Base-by-base conservation (phyloP, 192 early-diverging fungal genomes). In the Backusella psychrophila region DNA sequence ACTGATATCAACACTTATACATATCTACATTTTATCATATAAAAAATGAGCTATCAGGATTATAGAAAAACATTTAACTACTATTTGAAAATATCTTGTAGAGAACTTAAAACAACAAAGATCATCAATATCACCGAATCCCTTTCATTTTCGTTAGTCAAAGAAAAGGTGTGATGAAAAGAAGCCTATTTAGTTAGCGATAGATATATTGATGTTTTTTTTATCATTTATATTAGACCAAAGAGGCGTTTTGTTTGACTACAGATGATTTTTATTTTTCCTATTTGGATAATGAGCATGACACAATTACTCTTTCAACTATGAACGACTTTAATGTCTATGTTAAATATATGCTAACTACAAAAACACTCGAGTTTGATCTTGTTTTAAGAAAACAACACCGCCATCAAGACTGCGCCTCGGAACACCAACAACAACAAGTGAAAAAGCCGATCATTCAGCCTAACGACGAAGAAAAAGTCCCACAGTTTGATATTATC, bases 221-320 rank as follows among this genome's bases (percentile, higher is more conserved):
- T 12, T 29, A 14, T 26, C 23, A 11, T 63, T 63, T 63, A 29
- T 63, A 63, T 63, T 63, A 63, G 56, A 63, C 56, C 9, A 63
- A 63, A 29, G 56, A 63, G 26, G 56, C 56, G 9, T 63, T 63
- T 63, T 12, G 23, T 63, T 63, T 63, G 26, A 63, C 56, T 29
- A 63, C 56, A 63, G 56, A 63, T 63, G 56, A 63, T 63, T 63
- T 63, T 63, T 63, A 63, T 63, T 63, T 63, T 63, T 63, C 56
- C 23, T 63, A 63, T 63, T 29, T 63, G 56, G 56, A 63, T 63
- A 8, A 63, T 63, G 56, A 29, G 0, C 56, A 63, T 12, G 56
- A 63, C 56, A 63, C 56, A 7, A 63, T 63, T 14, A 63, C 56
- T 23, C 21, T 63, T 29, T 63, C 56, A 63, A 63, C 56, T 29